These are phyloP conservation scores for Aspergillus ustus DNA, from an alignment of 2,329 filamentous ascomycete species.

Conservation along the genomic window DNA sequence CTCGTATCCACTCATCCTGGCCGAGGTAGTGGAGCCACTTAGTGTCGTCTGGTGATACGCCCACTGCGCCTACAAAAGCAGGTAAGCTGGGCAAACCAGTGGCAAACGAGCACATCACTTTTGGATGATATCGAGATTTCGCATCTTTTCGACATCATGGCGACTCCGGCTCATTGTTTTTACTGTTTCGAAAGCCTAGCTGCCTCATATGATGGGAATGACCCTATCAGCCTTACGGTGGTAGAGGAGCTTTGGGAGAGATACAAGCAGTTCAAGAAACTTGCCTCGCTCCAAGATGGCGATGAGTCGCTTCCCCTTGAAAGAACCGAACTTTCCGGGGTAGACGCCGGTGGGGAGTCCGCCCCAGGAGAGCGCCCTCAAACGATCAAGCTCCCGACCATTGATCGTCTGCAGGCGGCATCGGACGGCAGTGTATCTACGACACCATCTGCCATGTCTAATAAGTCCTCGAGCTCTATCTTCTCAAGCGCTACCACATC, in stretches of 20 bases:
- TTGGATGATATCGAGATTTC: not conserved
- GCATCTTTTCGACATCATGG: constrained; percentile 63
- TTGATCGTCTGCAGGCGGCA: constrained; percentile 41
- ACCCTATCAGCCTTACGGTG: constrained; percentile 68
- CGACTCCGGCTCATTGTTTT: constrained; percentile 81
- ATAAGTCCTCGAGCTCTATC: constrained; percentile 52
- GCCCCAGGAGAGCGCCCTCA: constrained; percentile 19
- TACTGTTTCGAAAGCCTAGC: constrained; percentile 89
- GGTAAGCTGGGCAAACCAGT: not conserved
- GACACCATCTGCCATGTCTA: constrained; percentile 51
- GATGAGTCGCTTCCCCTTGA: constrained; percentile 23
- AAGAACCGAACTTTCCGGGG: constrained; percentile 17
- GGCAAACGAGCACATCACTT: not conserved
- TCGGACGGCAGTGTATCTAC: constrained; percentile 46
- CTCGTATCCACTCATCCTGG: constrained; percentile 6
- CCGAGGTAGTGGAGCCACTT: constrained; percentile 12
- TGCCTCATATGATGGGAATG: constrained; percentile 72
- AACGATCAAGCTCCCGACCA: constrained; percentile 36
- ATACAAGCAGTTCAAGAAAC: constrained; percentile 50
- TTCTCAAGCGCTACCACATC: constrained; percentile 49
- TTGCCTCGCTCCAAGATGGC: constrained; percentile 38
- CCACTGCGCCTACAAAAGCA: not conserved
- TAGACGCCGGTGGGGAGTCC: constrained; percentile 29
- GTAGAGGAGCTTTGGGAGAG: constrained; percentile 72
- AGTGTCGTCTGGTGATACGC: constrained; percentile 7